phyloP scores from a whole-genome alignment of 2,329 filamentous ascomycete species.

The Claviceps pusilla region DNA sequence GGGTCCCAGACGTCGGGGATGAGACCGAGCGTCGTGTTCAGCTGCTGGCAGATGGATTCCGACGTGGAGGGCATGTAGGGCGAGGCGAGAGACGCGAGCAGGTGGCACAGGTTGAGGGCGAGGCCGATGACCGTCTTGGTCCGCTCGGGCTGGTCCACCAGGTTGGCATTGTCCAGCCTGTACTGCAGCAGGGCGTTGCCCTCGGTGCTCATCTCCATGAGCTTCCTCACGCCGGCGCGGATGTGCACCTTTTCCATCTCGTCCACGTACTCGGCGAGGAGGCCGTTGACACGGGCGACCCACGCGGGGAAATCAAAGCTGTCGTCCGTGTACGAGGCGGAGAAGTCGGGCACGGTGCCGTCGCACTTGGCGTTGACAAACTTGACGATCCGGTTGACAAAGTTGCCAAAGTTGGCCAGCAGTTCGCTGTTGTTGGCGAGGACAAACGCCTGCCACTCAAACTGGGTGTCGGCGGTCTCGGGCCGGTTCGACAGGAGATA shows the following conservation, averaged over 20 bases:
- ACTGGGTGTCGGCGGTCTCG: conserved; percentile 75
- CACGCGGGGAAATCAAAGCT: conserved; percentile 23
- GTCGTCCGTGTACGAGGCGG: conserved; percentile 41
- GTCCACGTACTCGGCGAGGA: conserved; percentile 50
- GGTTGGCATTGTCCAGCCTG: conserved; percentile 39
- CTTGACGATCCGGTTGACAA: conserved; percentile 60
- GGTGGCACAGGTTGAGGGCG: conserved; percentile 70
- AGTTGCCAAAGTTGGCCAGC: conserved; percentile 60
- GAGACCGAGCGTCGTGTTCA: conserved; percentile 36
- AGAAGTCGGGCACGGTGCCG: conserved; percentile 49
- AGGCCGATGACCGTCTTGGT: conserved; percentile 52
- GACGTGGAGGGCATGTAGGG: conserved; percentile 79
- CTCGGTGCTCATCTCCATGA: conserved; percentile 50
- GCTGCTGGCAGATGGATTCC: conserved; percentile 60
- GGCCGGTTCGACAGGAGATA: conserved; percentile 77
- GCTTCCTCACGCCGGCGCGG: conserved; percentile 47
- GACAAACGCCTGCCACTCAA: conserved; percentile 77
- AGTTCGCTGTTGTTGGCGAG: conserved; percentile 78
- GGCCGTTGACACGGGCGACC: conserved; percentile 30
- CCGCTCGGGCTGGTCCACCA: conserved; percentile 38
- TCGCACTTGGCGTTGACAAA: conserved; percentile 64
- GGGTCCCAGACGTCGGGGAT: conserved; percentile 47
- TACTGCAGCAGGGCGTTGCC: conserved; percentile 37
- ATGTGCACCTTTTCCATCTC: conserved; percentile 60
- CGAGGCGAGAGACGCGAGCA: conserved; percentile 62